Percentiles rank a stretch among this genome's conserved stretches.
These are phyloP conservation scores for Mucor saturninus DNA, from an alignment of 371 early-diverging fungal species.

Conservation along the genomic window DNA sequence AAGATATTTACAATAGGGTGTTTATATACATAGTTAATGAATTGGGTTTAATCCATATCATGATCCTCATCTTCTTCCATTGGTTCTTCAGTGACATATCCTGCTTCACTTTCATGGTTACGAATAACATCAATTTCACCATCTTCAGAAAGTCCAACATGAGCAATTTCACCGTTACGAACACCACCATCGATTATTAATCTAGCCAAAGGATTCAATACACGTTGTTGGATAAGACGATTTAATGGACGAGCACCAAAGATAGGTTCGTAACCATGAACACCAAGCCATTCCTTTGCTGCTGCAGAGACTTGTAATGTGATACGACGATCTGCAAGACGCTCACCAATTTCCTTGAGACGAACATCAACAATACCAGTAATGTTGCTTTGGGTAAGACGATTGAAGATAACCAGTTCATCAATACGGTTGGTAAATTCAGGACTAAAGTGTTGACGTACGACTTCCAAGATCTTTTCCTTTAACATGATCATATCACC, in stretches of 20 bases:
- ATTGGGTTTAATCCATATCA: conserved; percentile 34
- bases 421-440: conserved; percentile 94
- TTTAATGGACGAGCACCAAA: conserved; percentile 90
- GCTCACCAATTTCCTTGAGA: conserved; percentile 74
- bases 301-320: conserved; percentile 62
- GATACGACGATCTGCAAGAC: conserved; percentile 77
- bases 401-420: conserved; percentile 85
- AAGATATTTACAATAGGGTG: conserved; percentile 2
- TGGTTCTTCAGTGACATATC: conserved; percentile 48
- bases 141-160: conserved; percentile 44
- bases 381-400: conserved; percentile 72
- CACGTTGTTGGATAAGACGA: conserved; percentile 78
- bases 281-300: conserved; percentile 82
- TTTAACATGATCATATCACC: conserved; percentile 54
- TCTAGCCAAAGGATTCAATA: conserved; percentile 83
- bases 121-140: conserved; percentile 39
- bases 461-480: conserved; percentile 65
- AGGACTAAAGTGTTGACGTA: conserved; percentile 85
- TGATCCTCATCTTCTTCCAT: conserved; percentile 46
- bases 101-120: conserved; percentile 53
- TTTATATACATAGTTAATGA: conserved; percentile 1
- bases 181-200: conserved; percentile 80
- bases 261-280: conserved; percentile 80
- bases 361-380: conserved; percentile 86
- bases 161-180: conserved; percentile 66